These are phyloP conservation scores for Solidago caesia DNA, from an alignment of 129 eudicot species.

Conservation along the genomic window DNA sequence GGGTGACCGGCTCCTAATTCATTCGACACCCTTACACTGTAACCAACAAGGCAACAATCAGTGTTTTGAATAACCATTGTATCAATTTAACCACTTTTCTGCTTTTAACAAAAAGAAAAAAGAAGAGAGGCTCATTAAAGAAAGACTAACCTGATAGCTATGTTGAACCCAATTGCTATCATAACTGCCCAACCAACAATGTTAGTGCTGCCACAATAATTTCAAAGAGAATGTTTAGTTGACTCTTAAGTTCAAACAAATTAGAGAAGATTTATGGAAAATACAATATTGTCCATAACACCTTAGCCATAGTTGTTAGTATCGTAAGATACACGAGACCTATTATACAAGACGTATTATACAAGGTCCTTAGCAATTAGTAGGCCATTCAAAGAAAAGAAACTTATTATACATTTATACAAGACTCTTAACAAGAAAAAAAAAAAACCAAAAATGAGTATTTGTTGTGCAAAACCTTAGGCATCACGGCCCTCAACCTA, in stretches of 20 bases:
- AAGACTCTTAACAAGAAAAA: neutral
- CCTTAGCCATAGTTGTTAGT: too few species aligned
- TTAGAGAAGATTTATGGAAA: neutral
- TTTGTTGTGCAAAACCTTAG: too few species aligned
- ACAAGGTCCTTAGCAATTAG: too few species aligned
- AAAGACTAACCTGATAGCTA: slow-evolving; percentile 36
- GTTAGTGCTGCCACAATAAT: slow-evolving; percentile 31
- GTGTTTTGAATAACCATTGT: too few species aligned
- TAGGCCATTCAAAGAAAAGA: too few species aligned
- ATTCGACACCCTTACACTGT: slow-evolving; percentile 46
- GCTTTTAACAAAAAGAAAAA: neutral
- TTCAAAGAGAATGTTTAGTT: neutral
- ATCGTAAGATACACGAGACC: too few species aligned
- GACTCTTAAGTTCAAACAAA: neutral
- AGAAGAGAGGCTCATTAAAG: neutral
- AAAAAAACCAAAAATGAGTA: too few species aligned
- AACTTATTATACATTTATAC: too few species aligned
- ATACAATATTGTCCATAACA: neutral
- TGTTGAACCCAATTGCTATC: slow-evolving; percentile 39
- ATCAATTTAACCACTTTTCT: too few species aligned
- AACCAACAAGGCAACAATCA: neutral
- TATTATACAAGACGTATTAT: too few species aligned
- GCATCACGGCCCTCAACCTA: too few species aligned
- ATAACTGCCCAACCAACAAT: slow-evolving; percentile 44
- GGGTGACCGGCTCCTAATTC: slow-evolving; percentile 56